Percentiles rank a stretch among this genome's conserved stretches.
Evolutionary conservation across 352 stramenopile genomes (phyloP).

Genomic region (Pythium aphanidermatum): DNA sequence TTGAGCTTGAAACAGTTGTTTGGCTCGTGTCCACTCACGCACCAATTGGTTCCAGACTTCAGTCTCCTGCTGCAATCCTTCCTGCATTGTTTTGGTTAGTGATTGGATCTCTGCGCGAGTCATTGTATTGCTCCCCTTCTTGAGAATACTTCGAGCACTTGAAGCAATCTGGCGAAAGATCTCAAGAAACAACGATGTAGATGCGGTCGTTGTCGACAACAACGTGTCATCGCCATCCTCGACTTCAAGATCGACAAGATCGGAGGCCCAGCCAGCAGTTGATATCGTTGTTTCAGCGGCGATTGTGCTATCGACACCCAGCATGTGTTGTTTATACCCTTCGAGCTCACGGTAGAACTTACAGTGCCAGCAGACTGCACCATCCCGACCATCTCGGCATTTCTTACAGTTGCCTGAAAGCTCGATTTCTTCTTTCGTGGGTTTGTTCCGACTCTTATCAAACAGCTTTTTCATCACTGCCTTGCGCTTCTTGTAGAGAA

Average conservation of each 20-base stretch:
- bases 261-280: not conserved
- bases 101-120: not conserved
- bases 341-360: conserved; percentile 60
- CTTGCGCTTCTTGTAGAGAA: conserved; percentile 27
- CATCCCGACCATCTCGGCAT: conserved; percentile 49
- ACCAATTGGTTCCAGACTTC: conserved; percentile 45
- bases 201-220: conserved; percentile 4
- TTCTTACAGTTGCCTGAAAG: conserved; percentile 61
- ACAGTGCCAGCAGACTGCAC: conserved; percentile 59
- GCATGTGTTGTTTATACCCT: conserved; percentile 44
- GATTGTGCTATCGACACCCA: conserved; percentile 36
- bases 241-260: conserved; percentile 6
- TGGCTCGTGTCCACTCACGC: conserved; percentile 44
- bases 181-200: conserved; percentile 35
- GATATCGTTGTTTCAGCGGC: conserved; percentile 3
- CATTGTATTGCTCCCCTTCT: conserved; percentile 1
- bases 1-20: conserved; percentile 63
- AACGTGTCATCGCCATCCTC: not conserved
- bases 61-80: conserved; percentile 30
- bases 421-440: conserved; percentile 40
- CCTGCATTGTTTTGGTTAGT: conserved; percentile 15
- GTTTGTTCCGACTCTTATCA: conserved; percentile 28
- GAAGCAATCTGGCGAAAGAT: conserved; percentile 52
- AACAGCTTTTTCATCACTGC: conserved; percentile 29
- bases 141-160: conserved; percentile 16